phyloP scores from a whole-genome alignment of 345 rosid genomes.

The Dimocarpus longan region DNA sequence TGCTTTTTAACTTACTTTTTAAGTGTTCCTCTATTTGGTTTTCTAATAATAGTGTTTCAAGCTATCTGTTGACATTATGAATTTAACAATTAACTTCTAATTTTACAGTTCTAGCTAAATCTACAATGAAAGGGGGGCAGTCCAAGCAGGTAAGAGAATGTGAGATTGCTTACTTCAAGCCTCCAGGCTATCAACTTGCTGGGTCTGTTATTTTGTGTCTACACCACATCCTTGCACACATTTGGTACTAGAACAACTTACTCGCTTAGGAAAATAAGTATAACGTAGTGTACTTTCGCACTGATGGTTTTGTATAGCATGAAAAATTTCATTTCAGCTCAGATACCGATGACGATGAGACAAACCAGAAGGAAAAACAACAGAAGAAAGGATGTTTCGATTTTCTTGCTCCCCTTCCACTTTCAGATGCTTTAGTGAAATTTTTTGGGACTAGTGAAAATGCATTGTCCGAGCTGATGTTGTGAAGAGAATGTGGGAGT shows the following conservation, averaged over 20 bases:
- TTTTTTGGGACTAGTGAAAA: constrained; percentile 69
- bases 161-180: constrained; percentile 28
- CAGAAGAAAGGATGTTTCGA: constrained; percentile 55
- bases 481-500: constrained; percentile 63
- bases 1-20: too few species aligned
- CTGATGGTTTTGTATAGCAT: constrained; percentile 12
- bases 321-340: constrained; percentile 16
- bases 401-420: constrained; percentile 59
- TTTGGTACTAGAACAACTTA: too few species aligned
- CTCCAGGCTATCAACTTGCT: constrained; percentile 1
- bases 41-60: neutral
- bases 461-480: constrained; percentile 50
- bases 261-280: too few species aligned
- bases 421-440: constrained; percentile 58
- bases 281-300: neutral
- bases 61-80: neutral
- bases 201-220: too few species aligned
- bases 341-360: constrained; percentile 47
- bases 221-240: too few species aligned
- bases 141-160: constrained; percentile 39
- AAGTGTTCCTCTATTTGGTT: neutral
- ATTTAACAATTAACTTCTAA: constrained; percentile 16
- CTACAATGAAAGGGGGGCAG: constrained; percentile 27
- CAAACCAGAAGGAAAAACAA: constrained; percentile 48
- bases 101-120: constrained; percentile 29